A percentile compares a stretch with the other conserved stretches of the same genome.
Conservation (phyloP, 768 basidiomycete species). For the Phallus indusiatus region DNA sequence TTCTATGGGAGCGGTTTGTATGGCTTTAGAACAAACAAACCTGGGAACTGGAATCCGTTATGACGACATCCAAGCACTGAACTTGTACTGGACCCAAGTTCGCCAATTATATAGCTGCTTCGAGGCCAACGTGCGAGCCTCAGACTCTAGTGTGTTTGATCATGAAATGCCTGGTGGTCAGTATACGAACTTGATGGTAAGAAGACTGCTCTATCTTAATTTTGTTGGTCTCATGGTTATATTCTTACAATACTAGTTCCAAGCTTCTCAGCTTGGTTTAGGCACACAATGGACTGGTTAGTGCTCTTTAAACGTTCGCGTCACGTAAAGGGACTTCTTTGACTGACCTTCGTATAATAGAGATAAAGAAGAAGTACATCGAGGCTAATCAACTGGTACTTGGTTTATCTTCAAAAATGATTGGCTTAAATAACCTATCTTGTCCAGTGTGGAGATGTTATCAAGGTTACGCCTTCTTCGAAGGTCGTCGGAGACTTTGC, state of each 20-base stretch:
- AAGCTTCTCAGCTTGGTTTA: conserved; percentile 93
- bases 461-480: conserved; percentile 99
- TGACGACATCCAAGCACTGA: conserved; percentile 94
- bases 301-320: conserved; percentile 7
- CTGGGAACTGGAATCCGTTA: conserved; percentile 95
- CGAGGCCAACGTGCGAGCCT: conserved; percentile 95
- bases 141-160: conserved; percentile 96
- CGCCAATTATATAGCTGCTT: conserved; percentile 93
- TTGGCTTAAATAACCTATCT: background rate
- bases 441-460: conserved; percentile 83
- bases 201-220: conserved; percentile 17
- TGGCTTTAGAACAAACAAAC: conserved; percentile 88
- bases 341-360: conserved; percentile 28
- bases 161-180: conserved; percentile 99
- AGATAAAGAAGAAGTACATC: conserved; percentile 97
- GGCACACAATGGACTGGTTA: conserved; percentile 91
- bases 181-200: conserved; percentile 87
- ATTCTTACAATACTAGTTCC: conserved; percentile 56
- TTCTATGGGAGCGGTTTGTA: conserved; percentile 95
- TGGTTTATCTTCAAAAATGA: conserved; percentile 11
- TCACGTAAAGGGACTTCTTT: background rate
- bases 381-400: conserved; percentile 90
- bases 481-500: conserved; percentile 99
- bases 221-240: background rate
- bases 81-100: conserved; percentile 97